Conservation (phyloP, 371 early-diverging fungal species). For the Mucor indicus region DNA sequence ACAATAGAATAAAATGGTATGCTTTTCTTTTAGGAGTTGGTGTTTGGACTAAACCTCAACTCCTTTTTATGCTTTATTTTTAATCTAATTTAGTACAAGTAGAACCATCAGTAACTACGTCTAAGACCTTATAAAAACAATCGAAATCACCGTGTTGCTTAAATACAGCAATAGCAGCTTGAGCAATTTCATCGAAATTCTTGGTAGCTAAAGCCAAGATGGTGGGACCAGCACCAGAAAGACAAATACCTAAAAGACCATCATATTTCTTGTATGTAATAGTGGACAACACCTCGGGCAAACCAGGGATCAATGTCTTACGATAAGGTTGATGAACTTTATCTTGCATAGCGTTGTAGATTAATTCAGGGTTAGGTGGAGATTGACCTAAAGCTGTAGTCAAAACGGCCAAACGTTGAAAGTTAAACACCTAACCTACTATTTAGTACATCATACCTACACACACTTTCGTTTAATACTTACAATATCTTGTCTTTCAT, state of each 20-base stretch:
- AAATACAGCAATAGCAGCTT: slow-evolving; percentile 64
- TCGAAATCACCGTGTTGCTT: slow-evolving; percentile 61
- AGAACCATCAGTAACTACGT: slow-evolving; percentile 73
- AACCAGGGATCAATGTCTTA: slow-evolving; percentile 87
- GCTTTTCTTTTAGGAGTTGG: too few species aligned
- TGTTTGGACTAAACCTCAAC: too few species aligned
- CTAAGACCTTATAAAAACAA: slow-evolving; percentile 71
- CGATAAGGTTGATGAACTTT: slow-evolving; percentile 94
- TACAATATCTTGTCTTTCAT: slow-evolving; percentile 80
- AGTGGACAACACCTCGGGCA: slow-evolving; percentile 74
- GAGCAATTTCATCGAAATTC: slow-evolving; percentile 76
- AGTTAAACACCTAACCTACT: slow-evolving; percentile 76
- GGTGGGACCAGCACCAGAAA: slow-evolving; percentile 97
- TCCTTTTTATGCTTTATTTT: too few species aligned
- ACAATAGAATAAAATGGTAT: too few species aligned
- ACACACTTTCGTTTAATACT: slow-evolving; percentile 16
- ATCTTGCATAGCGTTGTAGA: slow-evolving; percentile 93
- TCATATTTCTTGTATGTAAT: slow-evolving; percentile 74
- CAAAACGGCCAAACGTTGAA: slow-evolving; percentile 90
- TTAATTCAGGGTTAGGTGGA: slow-evolving; percentile 66
- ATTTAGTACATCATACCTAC: background rate
- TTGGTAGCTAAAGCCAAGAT: slow-evolving; percentile 81
- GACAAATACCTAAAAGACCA: slow-evolving; percentile 88
- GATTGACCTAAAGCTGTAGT: slow-evolving; percentile 73
- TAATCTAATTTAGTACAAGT: slow-evolving; percentile 29